These are phyloP conservation scores for Vitis rupestris DNA, from an alignment of 164 flowering plant genomes.

Conservation along the genomic window DNA sequence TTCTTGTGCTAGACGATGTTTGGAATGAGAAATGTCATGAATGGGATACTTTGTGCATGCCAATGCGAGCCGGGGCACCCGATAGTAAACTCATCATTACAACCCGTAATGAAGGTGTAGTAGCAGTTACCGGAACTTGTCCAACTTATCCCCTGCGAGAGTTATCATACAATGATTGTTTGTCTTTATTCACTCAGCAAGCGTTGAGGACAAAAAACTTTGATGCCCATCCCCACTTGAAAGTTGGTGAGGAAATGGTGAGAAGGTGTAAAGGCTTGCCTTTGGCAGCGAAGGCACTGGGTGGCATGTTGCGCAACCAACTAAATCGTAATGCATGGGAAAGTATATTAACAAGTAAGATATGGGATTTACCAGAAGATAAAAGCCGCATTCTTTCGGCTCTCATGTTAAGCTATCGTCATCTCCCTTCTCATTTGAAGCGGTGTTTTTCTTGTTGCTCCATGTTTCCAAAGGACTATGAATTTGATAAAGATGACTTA, in stretches of 20 bases:
- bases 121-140: neutral
- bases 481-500: too few relatives aligned
- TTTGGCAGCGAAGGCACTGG: conserved; percentile 8
- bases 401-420: conserved; percentile 18
- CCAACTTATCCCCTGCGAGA: neutral
- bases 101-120: conserved; percentile 2
- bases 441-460: neutral
- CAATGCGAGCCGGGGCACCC: neutral
- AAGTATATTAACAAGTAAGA: neutral
- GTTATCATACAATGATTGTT: neutral
- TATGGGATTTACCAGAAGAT: conserved; percentile 7
- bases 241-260: conserved; percentile 4
- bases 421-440: conserved; percentile 28
- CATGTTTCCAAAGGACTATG: too few relatives aligned
- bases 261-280: conserved; percentile 13
- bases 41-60: neutral
- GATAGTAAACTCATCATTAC: conserved; percentile 11
- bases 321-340: neutral
- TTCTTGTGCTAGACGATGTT: conserved; percentile 28
- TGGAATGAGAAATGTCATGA: conserved; percentile 14
- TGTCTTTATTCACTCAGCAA: neutral
- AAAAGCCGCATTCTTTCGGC: neutral
- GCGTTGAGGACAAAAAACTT: neutral
- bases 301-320: neutral
- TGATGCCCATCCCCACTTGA: neutral